Conservation (phyloP, 2,329 filamentous ascomycete genomes). For the Pestalotiopsis sp. region DNA sequence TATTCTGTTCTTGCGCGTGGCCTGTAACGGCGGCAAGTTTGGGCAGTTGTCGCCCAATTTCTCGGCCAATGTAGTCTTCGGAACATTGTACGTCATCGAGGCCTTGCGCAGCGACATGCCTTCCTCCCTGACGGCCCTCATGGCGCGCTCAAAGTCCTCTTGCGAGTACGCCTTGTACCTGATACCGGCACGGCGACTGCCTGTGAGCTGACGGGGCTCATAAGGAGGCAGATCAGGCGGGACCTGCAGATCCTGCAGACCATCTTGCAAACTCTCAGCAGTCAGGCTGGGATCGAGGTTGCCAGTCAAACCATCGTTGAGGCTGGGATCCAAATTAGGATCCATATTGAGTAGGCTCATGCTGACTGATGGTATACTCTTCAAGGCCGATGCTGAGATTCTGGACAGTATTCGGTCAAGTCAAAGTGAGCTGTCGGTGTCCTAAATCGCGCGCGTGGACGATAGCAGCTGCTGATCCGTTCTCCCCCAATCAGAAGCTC, state of each 20-base stretch:
- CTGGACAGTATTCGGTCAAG: slow-evolving; percentile 12
- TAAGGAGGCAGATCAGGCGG: neutral
- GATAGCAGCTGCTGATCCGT: neutral
- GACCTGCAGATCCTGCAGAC: neutral
- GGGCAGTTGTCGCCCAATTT: slow-evolving; percentile 21
- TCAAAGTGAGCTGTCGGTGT: slow-evolving; percentile 6
- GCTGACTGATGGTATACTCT: neutral
- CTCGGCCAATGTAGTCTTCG: slow-evolving; percentile 26
- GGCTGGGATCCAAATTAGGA: neutral
- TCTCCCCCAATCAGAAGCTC: neutral
- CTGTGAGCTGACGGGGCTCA: slow-evolving; percentile 12
- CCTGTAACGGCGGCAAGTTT: slow-evolving; percentile 18
- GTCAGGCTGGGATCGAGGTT: neutral
- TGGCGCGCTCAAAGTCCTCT: slow-evolving; percentile 22
- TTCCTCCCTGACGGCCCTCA: slow-evolving; percentile 21
- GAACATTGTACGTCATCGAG: slow-evolving; percentile 22
- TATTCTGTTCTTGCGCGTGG: slow-evolving; percentile 14
- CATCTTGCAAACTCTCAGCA: neutral
- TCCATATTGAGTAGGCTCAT: neutral
- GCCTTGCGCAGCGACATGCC: slow-evolving; percentile 26
- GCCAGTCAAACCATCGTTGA: neutral
- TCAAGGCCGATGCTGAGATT: neutral
- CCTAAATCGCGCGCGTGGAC: neutral
- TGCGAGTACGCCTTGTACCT: slow-evolving; percentile 27
- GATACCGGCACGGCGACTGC: slow-evolving; percentile 17